Base-by-base conservation (phyloP, 306 rosid genomes). In the Psophocarpus tetragonolobus region DNA sequence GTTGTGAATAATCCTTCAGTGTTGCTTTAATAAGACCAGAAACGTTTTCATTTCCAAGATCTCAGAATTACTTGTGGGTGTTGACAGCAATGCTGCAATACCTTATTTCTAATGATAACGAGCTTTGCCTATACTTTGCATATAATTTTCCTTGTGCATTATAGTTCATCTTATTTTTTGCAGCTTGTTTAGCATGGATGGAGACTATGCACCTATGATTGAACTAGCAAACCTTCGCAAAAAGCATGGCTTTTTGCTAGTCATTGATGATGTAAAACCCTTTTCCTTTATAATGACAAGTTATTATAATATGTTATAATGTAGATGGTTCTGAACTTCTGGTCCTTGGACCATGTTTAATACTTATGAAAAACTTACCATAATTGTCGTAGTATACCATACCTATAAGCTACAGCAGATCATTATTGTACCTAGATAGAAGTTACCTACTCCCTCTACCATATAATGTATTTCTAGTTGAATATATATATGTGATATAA, bases 171-270 rank as follows among this genome's bases (percentile, higher is more conserved):
- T 64, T 18, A 57, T 71, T 50, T 62, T 23, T 77, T 74, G 76
- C 92, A 95, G 98, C 90, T 87, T 95, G 89, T 95, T 95, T 87
- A 95, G 98, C 86, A 95, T 95, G 98, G 98, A 95, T 72, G 97
- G 97, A 45, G 98, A 95, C 88, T 91, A 83, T 76, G 97, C 97
- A 38, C 97, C 98, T 26, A 82, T 95, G 91, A 73, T 41, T 26
- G 93, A 89, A 76, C 97, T 95, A 61, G 97, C 83, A 74, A 84
- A 79, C 30, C 93, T 95, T 47, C 92, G 98, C 44, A 86, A 85
- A 82, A 87, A 88, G 81, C 90, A 92, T 84, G 87, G 78, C 1
- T 95, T 91, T 83, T 84, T 95, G 91, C 86, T 95, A 64, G 93
- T 89, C 77, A 83, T 95, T 73, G 98, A 95, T 71, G 98, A 95